These are phyloP conservation scores for Schoenoplectus tabernaemontani DNA, from an alignment of 202 grass and related monocot genomes.

Conservation along the genomic window DNA sequence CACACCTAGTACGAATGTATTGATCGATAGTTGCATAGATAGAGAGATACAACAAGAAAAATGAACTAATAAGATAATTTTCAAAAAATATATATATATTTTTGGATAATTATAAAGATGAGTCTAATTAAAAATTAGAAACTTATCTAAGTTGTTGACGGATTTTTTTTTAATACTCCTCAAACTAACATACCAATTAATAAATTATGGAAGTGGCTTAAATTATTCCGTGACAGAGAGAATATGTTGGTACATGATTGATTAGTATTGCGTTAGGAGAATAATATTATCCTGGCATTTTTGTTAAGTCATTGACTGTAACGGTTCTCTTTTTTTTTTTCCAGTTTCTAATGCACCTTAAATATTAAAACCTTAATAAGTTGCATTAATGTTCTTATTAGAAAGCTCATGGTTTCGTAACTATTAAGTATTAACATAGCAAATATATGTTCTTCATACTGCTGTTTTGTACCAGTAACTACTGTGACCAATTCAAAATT, in stretches of 20 bases:
- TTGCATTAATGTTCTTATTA: too few relatives aligned
- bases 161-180: too few relatives aligned
- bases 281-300: background rate
- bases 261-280: background rate
- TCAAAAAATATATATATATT: too few relatives aligned
- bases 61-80: background rate
- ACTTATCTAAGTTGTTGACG: background rate
- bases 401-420: too few relatives aligned
- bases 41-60: background rate
- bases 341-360: background rate
- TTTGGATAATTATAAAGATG: too few relatives aligned
- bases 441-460: too few relatives aligned
- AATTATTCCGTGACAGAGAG: background rate
- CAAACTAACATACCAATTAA: background rate
- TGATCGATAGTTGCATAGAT: background rate
- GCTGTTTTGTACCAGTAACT: too few relatives aligned
- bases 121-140: background rate
- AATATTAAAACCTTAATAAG: too few relatives aligned
- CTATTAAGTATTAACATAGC: too few relatives aligned
- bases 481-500: too few relatives aligned
- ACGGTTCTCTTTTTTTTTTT: background rate
- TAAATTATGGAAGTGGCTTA: background rate
- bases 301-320: background rate
- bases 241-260: background rate
- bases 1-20: background rate